Percentiles rank a stretch among this genome's conserved stretches.
phyloP scores from a whole-genome alignment of 1,139 yeast species.

The Pichia sp. region DNA sequence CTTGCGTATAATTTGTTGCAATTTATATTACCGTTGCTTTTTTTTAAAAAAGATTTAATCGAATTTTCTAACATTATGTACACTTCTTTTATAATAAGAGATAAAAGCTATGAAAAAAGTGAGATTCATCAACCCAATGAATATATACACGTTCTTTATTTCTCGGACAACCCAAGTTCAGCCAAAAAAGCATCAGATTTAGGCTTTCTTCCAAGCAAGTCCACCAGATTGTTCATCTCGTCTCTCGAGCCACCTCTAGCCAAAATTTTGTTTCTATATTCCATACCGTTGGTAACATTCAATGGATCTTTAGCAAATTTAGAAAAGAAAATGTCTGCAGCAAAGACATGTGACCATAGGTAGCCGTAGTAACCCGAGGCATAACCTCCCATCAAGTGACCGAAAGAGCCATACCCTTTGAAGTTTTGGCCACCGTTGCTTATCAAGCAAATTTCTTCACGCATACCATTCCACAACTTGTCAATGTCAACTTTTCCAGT shows the following conservation, averaged over 20 bases:
- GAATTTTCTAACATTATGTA: not conserved
- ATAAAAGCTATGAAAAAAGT: not conserved
- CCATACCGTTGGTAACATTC: conserved; percentile 55
- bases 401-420: conserved; percentile 72
- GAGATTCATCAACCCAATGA: not conserved
- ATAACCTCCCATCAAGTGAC: conserved; percentile 81
- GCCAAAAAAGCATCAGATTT: conserved; percentile 63
- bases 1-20: no score
- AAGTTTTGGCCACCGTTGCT: conserved; percentile 52
- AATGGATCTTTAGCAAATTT: conserved; percentile 66
- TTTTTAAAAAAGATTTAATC: not conserved
- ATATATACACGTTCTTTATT: not conserved
- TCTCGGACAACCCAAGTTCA: conserved; percentile 47
- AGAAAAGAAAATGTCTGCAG: conserved; percentile 77
- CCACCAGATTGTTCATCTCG: conserved; percentile 58
- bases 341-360: conserved; percentile 80
- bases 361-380: conserved; percentile 87
- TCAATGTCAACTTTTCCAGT: conserved; percentile 45
- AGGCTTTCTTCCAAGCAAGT: conserved; percentile 74
- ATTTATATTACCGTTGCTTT: not conserved
- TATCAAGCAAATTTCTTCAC: conserved; percentile 56
- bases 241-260: conserved; percentile 72
- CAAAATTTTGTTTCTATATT: conserved; percentile 67
- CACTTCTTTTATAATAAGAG: not conserved
- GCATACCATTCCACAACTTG: conserved; percentile 58